Percentiles rank a stretch among this genome's conserved stretches.
Conservation (phyloP, 352 stramenopile genomes). For the Phytophthora sp. region DNA sequence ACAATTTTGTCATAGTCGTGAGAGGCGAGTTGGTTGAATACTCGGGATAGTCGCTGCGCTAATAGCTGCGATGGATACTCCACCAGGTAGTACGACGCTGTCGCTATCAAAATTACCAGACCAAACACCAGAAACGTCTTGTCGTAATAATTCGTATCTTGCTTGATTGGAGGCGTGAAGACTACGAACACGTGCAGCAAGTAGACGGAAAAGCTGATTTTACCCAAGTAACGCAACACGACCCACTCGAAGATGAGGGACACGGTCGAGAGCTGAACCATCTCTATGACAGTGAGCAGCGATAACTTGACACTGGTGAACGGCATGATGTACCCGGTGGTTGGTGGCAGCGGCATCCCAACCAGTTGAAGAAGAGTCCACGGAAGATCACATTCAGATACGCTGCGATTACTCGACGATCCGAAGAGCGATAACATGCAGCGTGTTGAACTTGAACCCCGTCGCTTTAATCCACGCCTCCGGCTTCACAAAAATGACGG, state of each 20-base stretch:
- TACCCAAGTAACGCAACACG: conserved; percentile 39
- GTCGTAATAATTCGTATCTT: conserved; percentile 24
- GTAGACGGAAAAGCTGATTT: conserved; percentile 49
- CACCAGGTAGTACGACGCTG: conserved; percentile 39
- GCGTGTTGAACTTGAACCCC: conserved; percentile 2
- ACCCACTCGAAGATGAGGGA: conserved; percentile 38
- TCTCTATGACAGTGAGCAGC: conserved; percentile 35
- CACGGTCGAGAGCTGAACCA: conserved; percentile 31
- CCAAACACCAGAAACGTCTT: conserved; percentile 26
- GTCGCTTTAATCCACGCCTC: conserved; percentile 14
- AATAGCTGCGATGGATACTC: conserved; percentile 42
- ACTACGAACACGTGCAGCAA: conserved; percentile 51
- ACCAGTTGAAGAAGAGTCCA: conserved; percentile 18
- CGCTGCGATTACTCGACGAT: conserved; percentile 15
- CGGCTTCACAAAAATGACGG: conserved; percentile 17
- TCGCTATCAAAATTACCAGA: conserved; percentile 34
- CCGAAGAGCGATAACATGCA: conserved; percentile 10
- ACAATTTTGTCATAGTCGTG: conserved; percentile 24
- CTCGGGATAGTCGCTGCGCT: conserved; percentile 10
- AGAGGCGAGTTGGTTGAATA: conserved; percentile 11
- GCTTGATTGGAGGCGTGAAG: conserved; percentile 8
- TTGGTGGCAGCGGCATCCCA: not conserved
- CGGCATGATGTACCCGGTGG: conserved; percentile 7
- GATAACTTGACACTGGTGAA: conserved; percentile 22
- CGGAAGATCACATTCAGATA: conserved; percentile 21